Conservation (phyloP, 257 asterid species). For the Ajuga chamaepitys region DNA sequence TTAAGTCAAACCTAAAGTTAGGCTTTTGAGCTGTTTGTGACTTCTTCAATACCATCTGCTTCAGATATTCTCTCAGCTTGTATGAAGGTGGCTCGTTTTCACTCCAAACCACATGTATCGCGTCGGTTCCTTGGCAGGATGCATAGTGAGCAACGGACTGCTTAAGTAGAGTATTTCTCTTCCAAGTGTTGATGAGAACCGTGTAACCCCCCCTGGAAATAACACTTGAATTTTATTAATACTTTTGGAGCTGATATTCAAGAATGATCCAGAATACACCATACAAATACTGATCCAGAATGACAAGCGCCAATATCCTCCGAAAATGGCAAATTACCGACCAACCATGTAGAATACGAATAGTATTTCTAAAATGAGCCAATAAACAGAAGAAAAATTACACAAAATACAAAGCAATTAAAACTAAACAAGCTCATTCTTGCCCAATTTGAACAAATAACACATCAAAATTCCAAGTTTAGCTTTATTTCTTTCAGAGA, state of each 20-base stretch:
- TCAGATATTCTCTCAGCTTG: constrained; percentile 31
- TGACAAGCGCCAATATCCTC: too few species aligned
- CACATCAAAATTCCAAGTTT: not conserved
- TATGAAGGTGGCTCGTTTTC: constrained; percentile 45
- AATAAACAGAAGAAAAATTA: not conserved
- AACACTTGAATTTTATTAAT: not conserved
- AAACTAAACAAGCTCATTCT: not conserved
- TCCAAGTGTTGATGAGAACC: constrained; percentile 59
- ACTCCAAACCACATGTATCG: constrained; percentile 55
- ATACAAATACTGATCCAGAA: too few species aligned
- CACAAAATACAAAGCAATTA: not conserved
- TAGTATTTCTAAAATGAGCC: not conserved
- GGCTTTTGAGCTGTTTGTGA: constrained; percentile 41
- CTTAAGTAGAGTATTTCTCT: constrained; percentile 49
- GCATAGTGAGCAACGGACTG: constrained; percentile 67
- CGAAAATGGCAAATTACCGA: not conserved
- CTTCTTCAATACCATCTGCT: constrained; percentile 28
- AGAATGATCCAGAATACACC: too few species aligned
- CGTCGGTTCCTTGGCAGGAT: constrained; percentile 52
- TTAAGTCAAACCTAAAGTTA: constrained; percentile 48
- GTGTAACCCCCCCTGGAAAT: constrained; percentile 54
- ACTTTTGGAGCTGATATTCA: not conserved
- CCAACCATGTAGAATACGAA: not conserved
- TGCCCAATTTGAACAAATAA: not conserved
- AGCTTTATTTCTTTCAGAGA: not conserved